Percentiles rank a stretch among this genome's conserved stretches.
phyloP scores from a whole-genome alignment of 371 early-diverging fungal species.

The Funneliformis caledonium region DNA sequence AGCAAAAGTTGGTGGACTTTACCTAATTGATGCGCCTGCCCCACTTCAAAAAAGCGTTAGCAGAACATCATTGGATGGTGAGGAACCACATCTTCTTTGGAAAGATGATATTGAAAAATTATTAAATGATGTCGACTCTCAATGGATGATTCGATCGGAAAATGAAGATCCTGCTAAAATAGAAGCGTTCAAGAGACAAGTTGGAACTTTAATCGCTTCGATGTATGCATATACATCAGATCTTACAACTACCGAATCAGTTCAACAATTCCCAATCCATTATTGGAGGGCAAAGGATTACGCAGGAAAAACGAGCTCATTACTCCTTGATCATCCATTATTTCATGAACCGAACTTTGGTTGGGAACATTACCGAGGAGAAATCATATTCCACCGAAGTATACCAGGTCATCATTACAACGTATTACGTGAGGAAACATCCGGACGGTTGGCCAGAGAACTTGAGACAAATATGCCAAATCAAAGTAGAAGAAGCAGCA shows the following conservation, averaged over 20 bases:
- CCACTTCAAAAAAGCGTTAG: constrained; percentile 9
- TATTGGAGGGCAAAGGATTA: constrained; percentile 34
- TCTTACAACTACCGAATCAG: not conserved
- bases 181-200: not conserved
- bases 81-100: constrained; percentile 27
- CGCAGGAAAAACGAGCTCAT: constrained; percentile 12
- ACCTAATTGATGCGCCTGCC: constrained; percentile 31
- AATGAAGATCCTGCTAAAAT: not conserved
- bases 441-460: constrained; percentile 13
- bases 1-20: constrained; percentile 24
- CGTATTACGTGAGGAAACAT: constrained; percentile 6
- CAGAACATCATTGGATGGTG: not conserved
- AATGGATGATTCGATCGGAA: constrained; percentile 32
- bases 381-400: not conserved
- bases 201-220: constrained; percentile 4
- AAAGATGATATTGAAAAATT: constrained; percentile 32
- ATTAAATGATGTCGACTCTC: constrained; percentile 27
- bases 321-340: constrained; percentile 35
- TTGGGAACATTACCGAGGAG: constrained; percentile 28
- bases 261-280: constrained; percentile 27
- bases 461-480: constrained; percentile 7
- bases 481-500: not conserved
- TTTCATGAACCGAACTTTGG: constrained; percentile 23
- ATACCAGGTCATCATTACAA: constrained; percentile 22
- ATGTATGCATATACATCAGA: constrained; percentile 28